These are phyloP conservation scores for Ustilago lituana DNA, from an alignment of 1,284 basidiomycete species.

Conservation along the genomic window DNA sequence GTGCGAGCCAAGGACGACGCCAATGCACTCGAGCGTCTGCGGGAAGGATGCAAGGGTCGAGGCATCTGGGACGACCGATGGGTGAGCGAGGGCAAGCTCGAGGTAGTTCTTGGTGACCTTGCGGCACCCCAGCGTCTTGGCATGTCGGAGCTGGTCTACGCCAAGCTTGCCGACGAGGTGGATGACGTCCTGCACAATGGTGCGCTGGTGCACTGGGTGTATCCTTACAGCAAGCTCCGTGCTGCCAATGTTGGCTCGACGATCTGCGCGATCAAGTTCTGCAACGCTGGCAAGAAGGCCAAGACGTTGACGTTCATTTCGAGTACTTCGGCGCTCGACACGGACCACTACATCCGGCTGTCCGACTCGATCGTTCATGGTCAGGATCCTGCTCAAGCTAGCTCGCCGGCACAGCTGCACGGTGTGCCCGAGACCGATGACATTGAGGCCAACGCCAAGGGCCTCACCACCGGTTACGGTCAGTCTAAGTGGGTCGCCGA, in stretches of 20 bases:
- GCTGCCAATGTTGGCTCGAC: slow-evolving; percentile 91
- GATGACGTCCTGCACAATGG: slow-evolving; percentile 95
- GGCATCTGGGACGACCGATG: slow-evolving; percentile 94
- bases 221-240: slow-evolving; percentile 93
- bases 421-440: slow-evolving; percentile 90
- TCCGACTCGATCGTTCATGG: slow-evolving; percentile 73
- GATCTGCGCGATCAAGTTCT: slow-evolving; percentile 82
- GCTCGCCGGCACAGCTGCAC: slow-evolving; percentile 49
- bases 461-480: slow-evolving; percentile 90
- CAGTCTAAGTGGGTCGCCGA: slow-evolving; percentile 99
- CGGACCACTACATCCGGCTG: slow-evolving; percentile 85
- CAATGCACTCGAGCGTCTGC: slow-evolving; percentile 78
- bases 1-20: slow-evolving; percentile 79
- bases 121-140: slow-evolving; percentile 79
- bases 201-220: slow-evolving; percentile 98
- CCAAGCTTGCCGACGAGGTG: slow-evolving; percentile 76
- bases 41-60: slow-evolving; percentile 80
- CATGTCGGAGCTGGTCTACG: slow-evolving; percentile 76
- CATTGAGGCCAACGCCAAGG: slow-evolving; percentile 82
- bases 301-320: slow-evolving; percentile 92
- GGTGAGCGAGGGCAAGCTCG: slow-evolving; percentile 77
- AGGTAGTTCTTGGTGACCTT: slow-evolving; percentile 90
- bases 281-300: slow-evolving; percentile 72
- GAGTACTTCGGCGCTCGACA: slow-evolving; percentile 91
- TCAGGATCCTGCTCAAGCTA: slow-evolving; percentile 29